phyloP scores from a whole-genome alignment of 2,329 filamentous ascomycete genomes.

The Sporothrix protearum region DNA sequence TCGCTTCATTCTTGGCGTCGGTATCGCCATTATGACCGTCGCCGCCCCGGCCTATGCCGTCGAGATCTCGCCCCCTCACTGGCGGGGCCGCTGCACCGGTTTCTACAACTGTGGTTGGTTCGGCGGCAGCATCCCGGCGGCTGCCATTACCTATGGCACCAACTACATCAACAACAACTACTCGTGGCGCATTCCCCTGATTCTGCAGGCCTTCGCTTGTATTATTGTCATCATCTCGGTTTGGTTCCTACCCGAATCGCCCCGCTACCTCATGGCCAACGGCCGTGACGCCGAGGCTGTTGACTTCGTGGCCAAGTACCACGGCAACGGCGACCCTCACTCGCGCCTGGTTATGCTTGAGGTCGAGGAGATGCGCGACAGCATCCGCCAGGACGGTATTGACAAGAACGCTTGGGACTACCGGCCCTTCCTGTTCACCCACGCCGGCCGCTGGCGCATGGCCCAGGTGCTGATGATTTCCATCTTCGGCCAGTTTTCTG shows the following conservation, averaged over 20 bases:
- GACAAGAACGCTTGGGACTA: constrained; percentile 51
- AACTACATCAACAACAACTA: constrained; percentile 45
- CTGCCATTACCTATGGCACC: constrained; percentile 48
- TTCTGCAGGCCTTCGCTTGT: constrained; percentile 47
- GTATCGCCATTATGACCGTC: constrained; percentile 31
- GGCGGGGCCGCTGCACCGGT: constrained; percentile 47
- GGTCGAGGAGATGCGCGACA: constrained; percentile 43
- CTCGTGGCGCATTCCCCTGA: constrained; percentile 50
- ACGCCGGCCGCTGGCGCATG: constrained; percentile 48
- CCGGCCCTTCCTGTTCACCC: constrained; percentile 43
- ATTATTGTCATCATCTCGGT: constrained; percentile 39
- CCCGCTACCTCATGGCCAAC: constrained; percentile 43
- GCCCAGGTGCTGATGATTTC: constrained; percentile 50
- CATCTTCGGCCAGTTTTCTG: constrained; percentile 50
- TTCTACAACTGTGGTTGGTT: constrained; percentile 47
- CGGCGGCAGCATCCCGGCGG: constrained; percentile 45
- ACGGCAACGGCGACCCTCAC: constrained; percentile 42
- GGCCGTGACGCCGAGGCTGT: constrained; percentile 41
- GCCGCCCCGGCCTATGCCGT: constrained; percentile 48
- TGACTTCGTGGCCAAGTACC: constrained; percentile 43
- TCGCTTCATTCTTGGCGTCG: not conserved
- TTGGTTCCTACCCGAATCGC: constrained; percentile 43
- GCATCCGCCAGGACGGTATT: constrained; percentile 44
- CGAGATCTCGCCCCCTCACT: constrained; percentile 48
- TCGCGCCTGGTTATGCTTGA: constrained; percentile 42